Evolutionary conservation across 192 early-diverging fungal genomes (phyloP).

Genomic region (Backusella morwellensis): DNA sequence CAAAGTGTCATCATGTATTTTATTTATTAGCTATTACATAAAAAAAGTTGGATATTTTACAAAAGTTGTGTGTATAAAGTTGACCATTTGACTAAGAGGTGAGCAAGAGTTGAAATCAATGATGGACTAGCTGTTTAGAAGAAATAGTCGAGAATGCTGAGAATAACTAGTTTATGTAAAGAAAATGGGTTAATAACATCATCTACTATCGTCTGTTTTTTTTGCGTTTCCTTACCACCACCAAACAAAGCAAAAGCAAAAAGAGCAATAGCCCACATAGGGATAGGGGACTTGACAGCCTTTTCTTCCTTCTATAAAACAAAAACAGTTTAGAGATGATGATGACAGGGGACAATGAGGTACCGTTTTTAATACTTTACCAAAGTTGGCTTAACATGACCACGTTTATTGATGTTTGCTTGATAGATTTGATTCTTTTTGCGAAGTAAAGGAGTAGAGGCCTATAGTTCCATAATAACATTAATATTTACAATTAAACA

Average conservation of each 20-base stretch:
- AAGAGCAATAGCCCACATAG: constrained; percentile 20
- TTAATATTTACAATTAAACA: background rate
- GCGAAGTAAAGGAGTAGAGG: constrained; percentile 31
- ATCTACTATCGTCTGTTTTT: background rate
- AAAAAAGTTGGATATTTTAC: background rate
- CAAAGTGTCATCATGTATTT: background rate
- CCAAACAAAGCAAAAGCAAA: constrained; percentile 13
- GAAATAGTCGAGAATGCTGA: background rate
- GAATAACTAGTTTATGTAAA: background rate
- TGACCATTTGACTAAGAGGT: background rate
- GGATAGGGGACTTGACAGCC: constrained; percentile 13
- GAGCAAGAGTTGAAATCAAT: background rate
- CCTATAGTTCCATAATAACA: background rate
- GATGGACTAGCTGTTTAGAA: background rate
- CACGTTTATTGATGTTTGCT: constrained; percentile 35
- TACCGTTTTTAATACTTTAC: constrained; percentile 2
- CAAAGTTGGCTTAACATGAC: constrained; percentile 31
- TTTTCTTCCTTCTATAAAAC: constrained; percentile 23
- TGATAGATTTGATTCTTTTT: constrained; percentile 37
- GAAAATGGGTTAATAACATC: background rate
- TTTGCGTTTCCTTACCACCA: constrained; percentile 4
- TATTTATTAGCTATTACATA: background rate
- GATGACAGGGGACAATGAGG: background rate
- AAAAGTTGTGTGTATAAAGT: background rate
- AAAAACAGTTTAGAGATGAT: background rate